Conservation (phyloP, 257 asterid genomes). For the Lavandula angustifolia region DNA sequence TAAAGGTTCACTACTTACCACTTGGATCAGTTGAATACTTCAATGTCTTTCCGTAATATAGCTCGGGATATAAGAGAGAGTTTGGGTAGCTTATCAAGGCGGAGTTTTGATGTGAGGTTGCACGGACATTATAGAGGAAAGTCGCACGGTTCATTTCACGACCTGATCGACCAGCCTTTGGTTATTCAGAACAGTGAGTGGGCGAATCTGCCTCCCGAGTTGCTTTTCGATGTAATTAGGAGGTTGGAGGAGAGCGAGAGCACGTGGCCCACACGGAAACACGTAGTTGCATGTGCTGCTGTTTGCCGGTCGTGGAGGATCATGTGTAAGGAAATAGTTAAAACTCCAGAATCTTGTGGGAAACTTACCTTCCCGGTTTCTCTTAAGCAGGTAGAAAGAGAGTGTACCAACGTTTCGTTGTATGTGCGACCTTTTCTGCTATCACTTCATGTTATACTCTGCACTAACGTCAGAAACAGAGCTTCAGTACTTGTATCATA, state of each 20-base stretch:
- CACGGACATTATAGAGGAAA: constrained; percentile 52
- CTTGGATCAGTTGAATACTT: not conserved
- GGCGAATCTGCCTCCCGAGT: constrained; percentile 63
- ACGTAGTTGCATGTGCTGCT: constrained; percentile 57
- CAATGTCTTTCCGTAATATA: constrained; percentile 64
- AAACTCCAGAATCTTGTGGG: constrained; percentile 49
- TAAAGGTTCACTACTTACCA: constrained; percentile 27
- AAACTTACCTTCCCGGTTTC: constrained; percentile 63
- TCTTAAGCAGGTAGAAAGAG: constrained; percentile 50
- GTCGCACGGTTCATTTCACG: constrained; percentile 47
- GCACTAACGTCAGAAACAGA: constrained; percentile 6
- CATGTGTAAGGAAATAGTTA: constrained; percentile 57
- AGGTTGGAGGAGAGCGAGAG: constrained; percentile 64
- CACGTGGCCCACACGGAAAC: constrained; percentile 58
- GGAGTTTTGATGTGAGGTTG: constrained; percentile 55
- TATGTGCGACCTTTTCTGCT: not conserved
- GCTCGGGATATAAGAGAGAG: constrained; percentile 60
- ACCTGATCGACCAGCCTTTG: constrained; percentile 42
- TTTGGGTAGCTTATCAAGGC: constrained; percentile 55
- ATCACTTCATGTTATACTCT: not conserved
- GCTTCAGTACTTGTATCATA: constrained; percentile 1
- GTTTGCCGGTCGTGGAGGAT: constrained; percentile 65
- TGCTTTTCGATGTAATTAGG: constrained; percentile 54
- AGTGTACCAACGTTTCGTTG: not conserved
- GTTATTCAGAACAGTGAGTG: constrained; percentile 49